Base-by-base conservation (phyloP, 2,329 filamentous ascomycete species). In the Tothia fuscella region DNA sequence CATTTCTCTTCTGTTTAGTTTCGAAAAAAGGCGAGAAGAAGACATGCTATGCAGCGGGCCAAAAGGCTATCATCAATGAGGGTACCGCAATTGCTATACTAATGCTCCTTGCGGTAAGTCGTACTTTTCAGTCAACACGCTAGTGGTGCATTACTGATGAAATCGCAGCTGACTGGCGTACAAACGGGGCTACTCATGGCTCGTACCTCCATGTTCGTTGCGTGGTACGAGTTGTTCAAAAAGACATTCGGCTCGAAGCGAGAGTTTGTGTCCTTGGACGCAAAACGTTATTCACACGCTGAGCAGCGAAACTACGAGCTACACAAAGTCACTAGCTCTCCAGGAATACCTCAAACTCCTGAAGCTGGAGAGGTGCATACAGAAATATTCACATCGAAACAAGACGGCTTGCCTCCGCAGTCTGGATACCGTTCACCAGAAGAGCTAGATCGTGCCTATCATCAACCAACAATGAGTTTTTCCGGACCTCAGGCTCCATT, bases 191-290 rank as follows among this genome's bases (percentile, higher is more conserved):
- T 94, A 42, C 75, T 96, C 45, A 75, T 95, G 24, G 81, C 82
- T 28, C 80, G 88, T 40, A 78, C 75, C 58, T 80, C 82, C n/a
- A 93, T 96, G 79, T 67, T 93, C 42, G 73, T 69, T 3, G 91
- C 82, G 47, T 98, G 91, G 91, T 50, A 68, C 31, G 78, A 93
- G 20, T 63, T 88, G 37, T 62, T 76, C 46, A 60, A 63, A 17
- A 59, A 56, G 26, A 63, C 67, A 41, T 56, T 64, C 46, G 66
- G 62, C 49, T 61, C 64, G 45, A 76, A 81, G 56, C 75, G 76
- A 52, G 89, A 96, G 59, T 96, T 95, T 53, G 82, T 94, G 48
- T 93, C 85, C 29, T 79, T 82, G 34, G 89, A 95, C 56, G 86
- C 87, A n/a, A 57, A 51, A 57, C 52, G 45, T 39, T 56, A 53